Evolutionary conservation across 305 asterid genomes (phyloP).

Genomic region (Fraxinus paxiana): DNA sequence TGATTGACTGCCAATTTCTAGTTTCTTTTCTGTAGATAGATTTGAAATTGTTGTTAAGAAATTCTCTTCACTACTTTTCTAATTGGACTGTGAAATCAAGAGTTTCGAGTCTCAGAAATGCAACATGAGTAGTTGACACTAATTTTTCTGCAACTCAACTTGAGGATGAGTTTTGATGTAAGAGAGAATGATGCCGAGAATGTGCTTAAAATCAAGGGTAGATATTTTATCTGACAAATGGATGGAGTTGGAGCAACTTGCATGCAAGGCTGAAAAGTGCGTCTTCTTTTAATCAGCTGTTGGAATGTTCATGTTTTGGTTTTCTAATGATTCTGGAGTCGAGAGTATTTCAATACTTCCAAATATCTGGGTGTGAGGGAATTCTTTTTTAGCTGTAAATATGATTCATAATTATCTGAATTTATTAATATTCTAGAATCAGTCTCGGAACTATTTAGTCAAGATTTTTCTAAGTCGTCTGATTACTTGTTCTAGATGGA

Average conservation of each 20-base stretch:
- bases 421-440: not conserved
- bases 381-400: not conserved
- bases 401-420: not conserved
- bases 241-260: not conserved
- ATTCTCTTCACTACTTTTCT: not conserved
- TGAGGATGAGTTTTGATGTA: not conserved
- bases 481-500: not conserved
- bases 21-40: not conserved
- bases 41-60: not conserved
- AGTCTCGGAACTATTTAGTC: not conserved
- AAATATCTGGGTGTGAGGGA: not conserved
- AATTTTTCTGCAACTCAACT: not conserved
- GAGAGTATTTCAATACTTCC: not conserved
- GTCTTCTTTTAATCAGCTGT: not conserved
- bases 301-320: not conserved
- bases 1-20: not conserved
- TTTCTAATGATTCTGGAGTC: not conserved
- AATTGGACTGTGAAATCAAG: not conserved
- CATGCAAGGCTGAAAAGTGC: not conserved
- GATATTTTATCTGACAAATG: not conserved
- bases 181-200: not conserved
- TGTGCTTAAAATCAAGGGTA: not conserved
- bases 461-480: not conserved
- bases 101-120: not conserved
- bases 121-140: not conserved